A percentile compares a stretch with the other conserved stretches of the same genome.
Conservation (phyloP, 208 protist genomes). For the Borovskyia barvae region DNA sequence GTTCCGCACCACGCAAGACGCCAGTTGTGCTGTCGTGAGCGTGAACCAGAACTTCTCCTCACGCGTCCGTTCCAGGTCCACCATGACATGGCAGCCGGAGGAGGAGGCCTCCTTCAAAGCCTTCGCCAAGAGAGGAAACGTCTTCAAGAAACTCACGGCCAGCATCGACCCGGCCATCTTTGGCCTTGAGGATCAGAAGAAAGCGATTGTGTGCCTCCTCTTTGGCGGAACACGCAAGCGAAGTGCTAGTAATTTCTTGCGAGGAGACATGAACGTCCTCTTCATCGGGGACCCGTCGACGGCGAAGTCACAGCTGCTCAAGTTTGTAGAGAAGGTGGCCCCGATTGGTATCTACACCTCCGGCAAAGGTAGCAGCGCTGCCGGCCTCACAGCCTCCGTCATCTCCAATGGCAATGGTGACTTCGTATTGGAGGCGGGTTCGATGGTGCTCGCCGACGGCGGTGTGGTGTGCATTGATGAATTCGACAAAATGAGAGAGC, state of each 20-base stretch:
- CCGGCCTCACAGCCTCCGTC: slow-evolving; percentile 98
- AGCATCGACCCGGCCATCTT: slow-evolving; percentile 98
- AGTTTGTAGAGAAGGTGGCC: slow-evolving; percentile 97
- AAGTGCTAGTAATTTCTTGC: slow-evolving; percentile 96
- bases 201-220: slow-evolving; percentile 94
- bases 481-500: slow-evolving; percentile 99
- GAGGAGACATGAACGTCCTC: slow-evolving; percentile 99
- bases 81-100: slow-evolving; percentile 81
- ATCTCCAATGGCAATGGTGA: slow-evolving; percentile 90
- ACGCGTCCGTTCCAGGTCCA: slow-evolving; percentile 73
- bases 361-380: slow-evolving; percentile 98
- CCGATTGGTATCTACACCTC: slow-evolving; percentile 99
- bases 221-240: slow-evolving; percentile 98
- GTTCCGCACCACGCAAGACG: slow-evolving; percentile 42
- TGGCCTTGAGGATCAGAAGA: slow-evolving; percentile 97
- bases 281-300: slow-evolving; percentile 99
- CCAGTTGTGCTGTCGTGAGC: slow-evolving; percentile 51
- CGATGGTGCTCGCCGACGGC: slow-evolving; percentile 99
- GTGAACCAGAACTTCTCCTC: slow-evolving; percentile 91
- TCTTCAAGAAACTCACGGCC: slow-evolving; percentile 94
- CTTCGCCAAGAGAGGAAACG: slow-evolving; percentile 72
- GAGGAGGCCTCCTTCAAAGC: slow-evolving; percentile 90
- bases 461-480: slow-evolving; percentile 99
- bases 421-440: slow-evolving; percentile 99
- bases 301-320: slow-evolving; percentile 99